Percentiles rank a stretch among this genome's conserved stretches.
Evolutionary conservation across 352 stramenopile species (phyloP).

Genomic region (Phytopythium chamaehyphon): DNA sequence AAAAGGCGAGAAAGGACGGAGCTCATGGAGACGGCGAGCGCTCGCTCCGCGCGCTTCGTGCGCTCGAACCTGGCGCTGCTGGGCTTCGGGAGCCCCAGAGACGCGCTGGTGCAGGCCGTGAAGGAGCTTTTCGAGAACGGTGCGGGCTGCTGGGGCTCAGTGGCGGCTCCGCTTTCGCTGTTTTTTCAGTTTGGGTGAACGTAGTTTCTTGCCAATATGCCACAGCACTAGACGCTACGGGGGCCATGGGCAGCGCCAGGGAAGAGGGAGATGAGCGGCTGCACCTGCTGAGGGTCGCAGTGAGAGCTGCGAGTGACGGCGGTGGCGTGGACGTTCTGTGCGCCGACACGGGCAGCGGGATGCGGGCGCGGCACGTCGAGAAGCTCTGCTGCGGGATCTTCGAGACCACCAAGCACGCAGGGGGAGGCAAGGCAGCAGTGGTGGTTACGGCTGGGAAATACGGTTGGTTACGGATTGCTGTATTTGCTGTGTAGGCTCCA

Average conservation of each 20-base stretch:
- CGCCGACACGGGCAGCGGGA: slow-evolving; percentile 67
- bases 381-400: slow-evolving; percentile 68
- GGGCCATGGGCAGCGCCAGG: slow-evolving; percentile 12
- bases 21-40: background rate
- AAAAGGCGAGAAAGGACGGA: background rate
- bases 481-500: no score
- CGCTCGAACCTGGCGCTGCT: slow-evolving; percentile 65
- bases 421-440: background rate
- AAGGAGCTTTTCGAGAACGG: slow-evolving; percentile 86
- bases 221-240: slow-evolving; percentile 61
- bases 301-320: slow-evolving; percentile 20
- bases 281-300: slow-evolving; percentile 45
- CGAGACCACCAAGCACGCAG: slow-evolving; percentile 51
- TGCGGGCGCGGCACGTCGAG: slow-evolving; percentile 57
- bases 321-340: slow-evolving; percentile 63
- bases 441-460: slow-evolving; percentile 55
- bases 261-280: slow-evolving; percentile 20
- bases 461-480: slow-evolving; percentile 15
- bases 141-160: slow-evolving; percentile 7
- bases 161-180: no score
- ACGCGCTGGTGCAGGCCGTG: slow-evolving; percentile 67
- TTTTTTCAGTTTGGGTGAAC: no score
- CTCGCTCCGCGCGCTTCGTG: slow-evolving; percentile 49
- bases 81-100: slow-evolving; percentile 52
- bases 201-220: background rate